These are phyloP conservation scores for Fusarium sp. DNA, from an alignment of 2,329 filamentous ascomycete species.

Conservation along the genomic window DNA sequence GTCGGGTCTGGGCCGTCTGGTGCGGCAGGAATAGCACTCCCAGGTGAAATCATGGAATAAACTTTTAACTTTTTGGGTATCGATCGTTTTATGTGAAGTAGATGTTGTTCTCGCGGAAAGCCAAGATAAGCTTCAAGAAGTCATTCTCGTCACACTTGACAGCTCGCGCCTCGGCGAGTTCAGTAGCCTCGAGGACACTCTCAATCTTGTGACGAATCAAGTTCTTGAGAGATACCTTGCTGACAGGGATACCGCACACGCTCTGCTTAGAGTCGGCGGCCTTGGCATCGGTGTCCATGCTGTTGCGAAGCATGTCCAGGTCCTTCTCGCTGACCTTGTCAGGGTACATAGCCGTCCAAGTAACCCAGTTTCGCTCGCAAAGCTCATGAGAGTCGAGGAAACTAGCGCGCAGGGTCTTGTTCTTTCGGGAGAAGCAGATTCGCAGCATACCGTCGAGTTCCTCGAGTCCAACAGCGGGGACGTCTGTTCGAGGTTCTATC, in stretches of 20 bases:
- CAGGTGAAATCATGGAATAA: neutral
- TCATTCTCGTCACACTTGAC: conserved; percentile 20
- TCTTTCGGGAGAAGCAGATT: conserved; percentile 80
- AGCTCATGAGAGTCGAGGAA: conserved; percentile 86
- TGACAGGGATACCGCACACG: conserved; percentile 11
- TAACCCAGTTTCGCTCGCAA: conserved; percentile 86
- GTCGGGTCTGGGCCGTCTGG: neutral
- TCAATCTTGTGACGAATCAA: conserved; percentile 20
- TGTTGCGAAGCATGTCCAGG: conserved; percentile 9
- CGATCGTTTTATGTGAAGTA: conserved; percentile 11
- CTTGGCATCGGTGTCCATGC: conserved; percentile 8
- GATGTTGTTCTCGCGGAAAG: conserved; percentile 19
- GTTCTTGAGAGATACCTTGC: conserved; percentile 17
- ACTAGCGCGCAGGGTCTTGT: conserved; percentile 85
- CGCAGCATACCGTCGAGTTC: conserved; percentile 93
- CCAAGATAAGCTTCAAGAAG: conserved; percentile 15
- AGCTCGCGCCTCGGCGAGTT: conserved; percentile 15
- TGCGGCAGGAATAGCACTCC: neutral
- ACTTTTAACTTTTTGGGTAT: conserved; percentile 6
- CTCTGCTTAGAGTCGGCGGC: conserved; percentile 17
- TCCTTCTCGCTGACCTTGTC: conserved; percentile 17
- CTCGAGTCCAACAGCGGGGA: conserved; percentile 90
- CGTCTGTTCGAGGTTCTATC: conserved; percentile 82
- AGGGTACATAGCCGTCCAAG: conserved; percentile 85
- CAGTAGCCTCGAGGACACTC: conserved; percentile 8